Evolutionary conservation across 352 stramenopile genomes (phyloP).

Genomic region (Phytophthora foliorum): DNA sequence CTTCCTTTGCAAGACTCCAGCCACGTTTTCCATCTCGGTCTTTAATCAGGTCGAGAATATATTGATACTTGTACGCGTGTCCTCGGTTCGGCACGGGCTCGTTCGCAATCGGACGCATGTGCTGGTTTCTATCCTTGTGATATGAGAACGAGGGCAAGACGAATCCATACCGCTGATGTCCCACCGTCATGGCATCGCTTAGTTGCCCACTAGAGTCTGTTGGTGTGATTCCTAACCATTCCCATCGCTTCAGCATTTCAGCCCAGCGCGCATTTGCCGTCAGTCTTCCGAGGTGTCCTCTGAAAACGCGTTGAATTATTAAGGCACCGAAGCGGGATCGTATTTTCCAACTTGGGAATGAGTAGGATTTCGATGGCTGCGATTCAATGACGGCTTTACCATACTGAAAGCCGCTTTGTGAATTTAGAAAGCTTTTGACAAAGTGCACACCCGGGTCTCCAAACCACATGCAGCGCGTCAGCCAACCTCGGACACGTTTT

Average conservation of each 20-base stretch:
- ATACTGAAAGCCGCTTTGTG: constrained; percentile 57
- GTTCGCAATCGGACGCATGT: constrained; percentile 62
- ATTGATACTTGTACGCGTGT: constrained; percentile 79
- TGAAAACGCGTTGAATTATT: constrained; percentile 63
- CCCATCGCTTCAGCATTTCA: constrained; percentile 76
- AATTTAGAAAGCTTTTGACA: constrained; percentile 50
- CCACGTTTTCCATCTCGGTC: constrained; percentile 67
- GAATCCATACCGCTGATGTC: constrained; percentile 65
- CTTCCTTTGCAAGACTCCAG: constrained; percentile 64
- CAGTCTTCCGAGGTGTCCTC: constrained; percentile 64
- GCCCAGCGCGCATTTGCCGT: constrained; percentile 69
- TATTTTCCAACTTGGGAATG: constrained; percentile 54
- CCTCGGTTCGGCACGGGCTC: constrained; percentile 51
- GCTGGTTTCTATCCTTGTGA: constrained; percentile 42
- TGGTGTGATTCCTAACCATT: constrained; percentile 69
- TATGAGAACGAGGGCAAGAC: constrained; percentile 65
- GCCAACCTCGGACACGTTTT: constrained; percentile 63
- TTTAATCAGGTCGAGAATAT: constrained; percentile 74
- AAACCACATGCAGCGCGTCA: constrained; percentile 76
- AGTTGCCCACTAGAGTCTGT: constrained; percentile 39
- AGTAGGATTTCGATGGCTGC: constrained; percentile 61
- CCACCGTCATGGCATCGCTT: constrained; percentile 66
- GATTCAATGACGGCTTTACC: constrained; percentile 51
- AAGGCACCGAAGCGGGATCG: constrained; percentile 46
- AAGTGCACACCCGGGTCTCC: constrained; percentile 62